Evolutionary conservation across 345 rosid genomes (phyloP).

Genomic region (Microthlaspi erraticum): DNA sequence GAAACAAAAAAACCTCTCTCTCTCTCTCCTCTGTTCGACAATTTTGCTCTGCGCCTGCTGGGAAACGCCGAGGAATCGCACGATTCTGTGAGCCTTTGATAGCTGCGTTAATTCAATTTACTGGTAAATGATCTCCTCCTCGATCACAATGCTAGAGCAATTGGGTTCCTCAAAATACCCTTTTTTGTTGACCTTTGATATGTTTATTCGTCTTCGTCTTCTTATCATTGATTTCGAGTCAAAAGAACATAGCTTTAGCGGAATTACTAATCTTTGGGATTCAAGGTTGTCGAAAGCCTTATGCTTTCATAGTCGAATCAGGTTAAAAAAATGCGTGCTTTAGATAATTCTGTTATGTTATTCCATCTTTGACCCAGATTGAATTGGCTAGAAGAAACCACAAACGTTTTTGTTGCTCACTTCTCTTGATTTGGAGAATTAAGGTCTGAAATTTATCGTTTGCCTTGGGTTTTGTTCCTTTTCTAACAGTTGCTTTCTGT

Average conservation of each 20-base stretch:
- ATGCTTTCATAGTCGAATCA: background rate
- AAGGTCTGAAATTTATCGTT: conserved; percentile 1
- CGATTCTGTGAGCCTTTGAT: conserved; percentile 13
- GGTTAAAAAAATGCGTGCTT: background rate
- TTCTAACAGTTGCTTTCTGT: conserved; percentile 15
- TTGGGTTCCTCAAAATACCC: background rate
- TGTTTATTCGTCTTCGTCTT: background rate
- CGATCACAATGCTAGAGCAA: background rate
- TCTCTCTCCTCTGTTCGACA: background rate
- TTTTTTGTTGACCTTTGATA: background rate
- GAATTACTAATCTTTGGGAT: background rate
- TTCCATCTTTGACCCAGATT: conserved; percentile 4
- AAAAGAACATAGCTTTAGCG: conserved; percentile 9
- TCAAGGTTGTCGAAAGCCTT: background rate
- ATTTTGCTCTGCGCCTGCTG: conserved; percentile 11
- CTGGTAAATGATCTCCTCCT: conserved; percentile 1
- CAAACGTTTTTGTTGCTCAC: background rate
- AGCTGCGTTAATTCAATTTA: conserved; percentile 10
- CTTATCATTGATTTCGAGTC: conserved; percentile 15
- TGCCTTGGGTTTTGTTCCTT: background rate
- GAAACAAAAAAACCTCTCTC: too few species aligned
- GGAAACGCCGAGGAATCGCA: conserved; percentile 11
- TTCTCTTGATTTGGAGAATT: conserved; percentile 7
- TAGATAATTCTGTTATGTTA: background rate
- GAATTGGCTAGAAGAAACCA: conserved; percentile 17